Percentiles rank a stretch among this genome's conserved stretches.
phyloP scores from a whole-genome alignment of 192 early-diverging fungal genomes.

The Coemansia biformis region DNA sequence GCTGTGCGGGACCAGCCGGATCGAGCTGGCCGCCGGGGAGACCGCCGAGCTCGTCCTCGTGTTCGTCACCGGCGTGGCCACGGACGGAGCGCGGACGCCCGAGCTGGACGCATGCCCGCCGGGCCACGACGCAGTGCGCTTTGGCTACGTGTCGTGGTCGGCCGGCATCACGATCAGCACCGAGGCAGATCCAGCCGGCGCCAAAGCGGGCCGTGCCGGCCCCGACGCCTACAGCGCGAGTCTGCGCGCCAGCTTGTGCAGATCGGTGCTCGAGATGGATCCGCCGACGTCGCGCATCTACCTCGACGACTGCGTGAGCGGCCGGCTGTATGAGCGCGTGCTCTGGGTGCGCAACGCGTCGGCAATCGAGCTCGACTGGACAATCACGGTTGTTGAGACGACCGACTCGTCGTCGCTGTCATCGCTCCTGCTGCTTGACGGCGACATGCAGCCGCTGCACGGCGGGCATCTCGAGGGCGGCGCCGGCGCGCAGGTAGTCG shows the following conservation, averaged over 20 bases:
- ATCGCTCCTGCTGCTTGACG: slow-evolving; percentile 17
- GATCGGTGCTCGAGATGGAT: slow-evolving; percentile 87
- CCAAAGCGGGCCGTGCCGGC: slow-evolving; percentile 24
- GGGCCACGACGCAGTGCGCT: slow-evolving; percentile 9
- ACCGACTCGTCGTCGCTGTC: slow-evolving; percentile 23
- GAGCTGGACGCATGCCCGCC: neutral
- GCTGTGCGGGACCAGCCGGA: slow-evolving; percentile 71
- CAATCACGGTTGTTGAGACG: slow-evolving; percentile 39
- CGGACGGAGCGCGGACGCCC: neutral
- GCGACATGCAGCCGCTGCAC: slow-evolving; percentile 7
- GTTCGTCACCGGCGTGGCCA: slow-evolving; percentile 50
- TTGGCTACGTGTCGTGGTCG: neutral
- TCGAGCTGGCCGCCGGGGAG: slow-evolving; percentile 61
- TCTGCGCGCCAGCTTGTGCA: slow-evolving; percentile 79
- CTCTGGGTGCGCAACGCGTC: slow-evolving; percentile 86
- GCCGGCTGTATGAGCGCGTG: slow-evolving; percentile 83
- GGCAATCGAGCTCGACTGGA: slow-evolving; percentile 88
- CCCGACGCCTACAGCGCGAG: slow-evolving; percentile 60
- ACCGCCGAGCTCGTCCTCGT: slow-evolving; percentile 72
- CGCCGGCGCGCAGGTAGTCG: slow-evolving; percentile 62
- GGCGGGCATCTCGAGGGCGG: slow-evolving; percentile 61
- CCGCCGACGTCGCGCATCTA: slow-evolving; percentile 86
- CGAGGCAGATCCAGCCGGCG: neutral
- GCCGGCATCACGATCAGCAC: slow-evolving; percentile 1
- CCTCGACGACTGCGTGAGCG: slow-evolving; percentile 91